A percentile compares a stretch with the other conserved stretches of the same genome.
Conservation (phyloP, 202 grass and related monocot genomes). For the Carex sylvatica region DNA sequence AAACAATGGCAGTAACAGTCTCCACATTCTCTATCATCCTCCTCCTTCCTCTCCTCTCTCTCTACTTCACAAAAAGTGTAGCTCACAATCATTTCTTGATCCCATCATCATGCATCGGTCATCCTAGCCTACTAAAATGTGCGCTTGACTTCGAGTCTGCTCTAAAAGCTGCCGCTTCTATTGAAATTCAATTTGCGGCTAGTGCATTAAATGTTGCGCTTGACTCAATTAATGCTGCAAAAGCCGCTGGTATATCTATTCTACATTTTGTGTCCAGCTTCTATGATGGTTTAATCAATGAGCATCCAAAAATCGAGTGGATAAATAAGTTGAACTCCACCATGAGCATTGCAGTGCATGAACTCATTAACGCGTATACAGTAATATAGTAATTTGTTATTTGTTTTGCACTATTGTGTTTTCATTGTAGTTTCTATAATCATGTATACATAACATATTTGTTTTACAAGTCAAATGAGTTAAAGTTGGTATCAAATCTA, state of each 20-base stretch:
- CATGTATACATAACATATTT: not conserved
- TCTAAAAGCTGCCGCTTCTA: not conserved
- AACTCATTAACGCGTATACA: not conserved
- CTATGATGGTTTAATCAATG: not conserved
- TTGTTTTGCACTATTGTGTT: not conserved
- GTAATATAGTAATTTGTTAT: not conserved
- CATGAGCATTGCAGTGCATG: not conserved
- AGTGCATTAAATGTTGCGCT: not conserved
- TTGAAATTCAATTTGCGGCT: not conserved
- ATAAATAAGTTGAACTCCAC: not conserved
- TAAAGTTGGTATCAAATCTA: not conserved
- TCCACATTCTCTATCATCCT: not conserved
- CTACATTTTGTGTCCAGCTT: not conserved
- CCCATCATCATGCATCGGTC: not conserved
- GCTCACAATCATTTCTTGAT: not conserved
- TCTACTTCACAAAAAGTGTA: not conserved
- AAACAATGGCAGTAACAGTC: not conserved
- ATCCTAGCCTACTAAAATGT: constrained; percentile 2
- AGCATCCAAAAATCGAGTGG: not conserved
- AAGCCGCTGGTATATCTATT: not conserved
- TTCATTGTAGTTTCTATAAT: not conserved
- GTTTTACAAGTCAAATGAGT: not conserved
- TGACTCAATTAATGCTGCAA: not conserved
- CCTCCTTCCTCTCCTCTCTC: not conserved
- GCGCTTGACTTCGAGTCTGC: not conserved